Evolutionary conservation across 768 basidiomycete species (phyloP).

Genomic region (Auricularia sp.): DNA sequence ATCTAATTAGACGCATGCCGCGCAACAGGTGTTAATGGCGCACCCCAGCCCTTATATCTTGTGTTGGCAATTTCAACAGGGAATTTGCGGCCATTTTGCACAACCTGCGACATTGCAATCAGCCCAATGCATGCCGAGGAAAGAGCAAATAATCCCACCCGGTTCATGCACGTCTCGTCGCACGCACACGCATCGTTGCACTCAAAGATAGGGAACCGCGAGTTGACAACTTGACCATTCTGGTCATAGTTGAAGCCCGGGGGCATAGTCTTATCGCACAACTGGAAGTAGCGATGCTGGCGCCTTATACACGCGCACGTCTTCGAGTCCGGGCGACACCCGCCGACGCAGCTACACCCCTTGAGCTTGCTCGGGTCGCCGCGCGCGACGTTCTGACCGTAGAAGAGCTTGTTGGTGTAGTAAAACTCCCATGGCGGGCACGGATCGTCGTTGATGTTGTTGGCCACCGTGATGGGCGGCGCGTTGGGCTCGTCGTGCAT

Average conservation of each 20-base stretch:
- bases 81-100: constrained; percentile 66
- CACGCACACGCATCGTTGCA: constrained; percentile 79
- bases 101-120: constrained; percentile 42
- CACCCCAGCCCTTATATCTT: constrained; percentile 77
- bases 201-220: constrained; percentile 65
- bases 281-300: constrained; percentile 38
- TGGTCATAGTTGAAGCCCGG: constrained; percentile 60
- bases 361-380: constrained; percentile 48
- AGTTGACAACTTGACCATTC: constrained; percentile 35
- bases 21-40: constrained; percentile 11
- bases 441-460: constrained; percentile 55
- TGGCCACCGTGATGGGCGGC: constrained; percentile 57
- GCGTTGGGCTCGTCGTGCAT: constrained; percentile 57
- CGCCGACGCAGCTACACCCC: constrained; percentile 68
- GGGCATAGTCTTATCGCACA: constrained; percentile 20
- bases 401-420: constrained; percentile 78
- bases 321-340: constrained; percentile 64
- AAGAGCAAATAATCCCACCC: constrained; percentile 40
- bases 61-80: constrained; percentile 62
- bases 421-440: constrained; percentile 80
- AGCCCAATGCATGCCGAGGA: not conserved
- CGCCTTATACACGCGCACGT: constrained; percentile 59
- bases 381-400: constrained; percentile 54
- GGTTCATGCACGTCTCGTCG: constrained; percentile 69
- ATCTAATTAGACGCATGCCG: not conserved